phyloP scores from a whole-genome alignment of 2,329 filamentous ascomycete species.

The Hypoxylon sp. region DNA sequence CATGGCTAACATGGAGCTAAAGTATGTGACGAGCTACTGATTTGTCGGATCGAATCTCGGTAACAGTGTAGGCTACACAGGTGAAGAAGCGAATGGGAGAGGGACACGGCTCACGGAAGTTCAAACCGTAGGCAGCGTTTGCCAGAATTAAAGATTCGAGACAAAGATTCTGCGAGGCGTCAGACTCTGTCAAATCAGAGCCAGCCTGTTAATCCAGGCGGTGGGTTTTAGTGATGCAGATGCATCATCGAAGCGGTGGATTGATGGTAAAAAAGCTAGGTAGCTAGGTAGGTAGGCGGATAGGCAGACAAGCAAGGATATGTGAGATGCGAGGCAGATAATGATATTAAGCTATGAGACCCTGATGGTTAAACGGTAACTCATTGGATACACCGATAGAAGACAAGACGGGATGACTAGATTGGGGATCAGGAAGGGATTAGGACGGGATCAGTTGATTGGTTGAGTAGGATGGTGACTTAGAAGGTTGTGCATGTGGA shows the following conservation, averaged over 20 bases:
- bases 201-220: conserved; percentile 28
- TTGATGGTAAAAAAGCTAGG: conserved; percentile 11
- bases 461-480: conserved; percentile 28
- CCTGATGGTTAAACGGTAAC: conserved; percentile 20
- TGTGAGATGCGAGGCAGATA: conserved; percentile 35
- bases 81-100: conserved; percentile 32
- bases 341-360: conserved; percentile 34
- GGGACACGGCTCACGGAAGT: conserved; percentile 34
- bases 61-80: conserved; percentile 38
- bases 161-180: conserved; percentile 30
- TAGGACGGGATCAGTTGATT: conserved; percentile 38
- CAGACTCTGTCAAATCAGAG: conserved; percentile 33
- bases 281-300: conserved; percentile 5
- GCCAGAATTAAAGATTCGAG: conserved; percentile 30
- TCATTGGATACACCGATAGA: conserved; percentile 19
- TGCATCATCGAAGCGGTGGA: conserved; percentile 32
- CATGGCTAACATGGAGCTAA: conserved; percentile 44
- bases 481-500: conserved; percentile 35
- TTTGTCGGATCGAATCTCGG: conserved; percentile 25
- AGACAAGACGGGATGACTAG: conserved; percentile 33
- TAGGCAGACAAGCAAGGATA: conserved; percentile 6
- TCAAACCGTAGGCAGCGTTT: conserved; percentile 21
- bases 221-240: conserved; percentile 28
- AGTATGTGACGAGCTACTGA: conserved; percentile 25
- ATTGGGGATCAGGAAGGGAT: conserved; percentile 32